These are phyloP conservation scores for Stephania yunnanensis DNA, from an alignment of 164 flowering plant species.

Conservation along the genomic window DNA sequence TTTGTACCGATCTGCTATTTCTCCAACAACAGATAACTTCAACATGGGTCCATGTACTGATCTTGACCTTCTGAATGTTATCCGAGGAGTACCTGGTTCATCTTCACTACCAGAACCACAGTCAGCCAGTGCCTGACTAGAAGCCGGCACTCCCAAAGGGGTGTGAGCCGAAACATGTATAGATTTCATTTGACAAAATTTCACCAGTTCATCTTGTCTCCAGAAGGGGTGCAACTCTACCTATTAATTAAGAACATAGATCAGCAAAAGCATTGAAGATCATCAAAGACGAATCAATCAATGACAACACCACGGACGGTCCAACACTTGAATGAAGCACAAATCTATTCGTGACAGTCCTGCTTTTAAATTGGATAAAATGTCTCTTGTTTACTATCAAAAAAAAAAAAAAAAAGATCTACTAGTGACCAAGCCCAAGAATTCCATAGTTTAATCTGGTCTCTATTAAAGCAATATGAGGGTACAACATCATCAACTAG, in stretches of 20 bases:
- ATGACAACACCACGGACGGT: background rate
- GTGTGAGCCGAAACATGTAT: slow-evolving; percentile 75
- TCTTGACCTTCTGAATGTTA: slow-evolving; percentile 59
- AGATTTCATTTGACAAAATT: slow-evolving; percentile 55
- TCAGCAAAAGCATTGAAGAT: slow-evolving; percentile 4
- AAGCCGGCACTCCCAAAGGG: slow-evolving; percentile 58
- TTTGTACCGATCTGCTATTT: slow-evolving; percentile 50
- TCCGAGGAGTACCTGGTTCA: slow-evolving; percentile 67
- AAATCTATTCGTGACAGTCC: background rate
- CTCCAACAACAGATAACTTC: slow-evolving; percentile 54
- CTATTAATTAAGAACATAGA: slow-evolving; percentile 24
- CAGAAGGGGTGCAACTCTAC: slow-evolving; percentile 70
- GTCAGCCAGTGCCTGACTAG: slow-evolving; percentile 39
- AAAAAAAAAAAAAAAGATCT: too few species aligned
- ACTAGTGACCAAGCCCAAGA: background rate
- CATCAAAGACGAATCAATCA: background rate
- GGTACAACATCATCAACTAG: background rate
- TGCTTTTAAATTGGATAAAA: background rate
- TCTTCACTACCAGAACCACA: slow-evolving; percentile 54
- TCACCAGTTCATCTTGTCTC: slow-evolving; percentile 70
- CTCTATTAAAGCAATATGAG: background rate
- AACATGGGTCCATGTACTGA: slow-evolving; percentile 73
- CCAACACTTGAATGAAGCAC: background rate
- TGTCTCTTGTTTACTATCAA: too few species aligned
- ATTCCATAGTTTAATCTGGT: background rate